These are phyloP conservation scores for Solanum appendiculatum DNA, from an alignment of 257 asterid genomes.

Conservation along the genomic window DNA sequence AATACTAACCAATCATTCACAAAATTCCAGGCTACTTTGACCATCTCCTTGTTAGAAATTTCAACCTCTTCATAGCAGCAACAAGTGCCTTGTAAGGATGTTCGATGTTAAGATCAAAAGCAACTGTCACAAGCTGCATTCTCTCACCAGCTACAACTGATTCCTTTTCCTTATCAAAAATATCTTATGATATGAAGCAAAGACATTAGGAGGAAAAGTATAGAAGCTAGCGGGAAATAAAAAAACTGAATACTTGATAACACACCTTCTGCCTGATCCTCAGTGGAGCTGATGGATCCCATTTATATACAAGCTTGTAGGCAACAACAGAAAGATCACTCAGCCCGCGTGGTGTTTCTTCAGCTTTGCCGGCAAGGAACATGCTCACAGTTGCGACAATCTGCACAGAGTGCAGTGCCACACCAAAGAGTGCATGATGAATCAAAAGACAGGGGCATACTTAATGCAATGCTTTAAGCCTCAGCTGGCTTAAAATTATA, in stretches of 20 bases:
- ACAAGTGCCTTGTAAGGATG: conserved; percentile 57
- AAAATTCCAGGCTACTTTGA: conserved; percentile 55
- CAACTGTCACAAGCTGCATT: conserved; percentile 40
- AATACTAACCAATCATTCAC: conserved; percentile 51
- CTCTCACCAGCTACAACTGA: conserved; percentile 35
- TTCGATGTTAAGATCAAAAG: conserved; percentile 52
- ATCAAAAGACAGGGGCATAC: background rate
- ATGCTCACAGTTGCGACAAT: conserved; percentile 37
- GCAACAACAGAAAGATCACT: conserved; percentile 33
- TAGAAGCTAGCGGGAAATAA: background rate
- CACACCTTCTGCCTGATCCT: conserved; percentile 44
- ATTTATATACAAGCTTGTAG: conserved; percentile 31
- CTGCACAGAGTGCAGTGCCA: conserved; percentile 26
- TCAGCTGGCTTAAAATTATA: background rate
- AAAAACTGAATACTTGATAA: background rate
- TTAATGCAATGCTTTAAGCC: background rate
- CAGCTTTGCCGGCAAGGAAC: conserved; percentile 57
- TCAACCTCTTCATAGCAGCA: conserved; percentile 37
- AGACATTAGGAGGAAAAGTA: background rate
- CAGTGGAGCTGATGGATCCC: conserved; percentile 52
- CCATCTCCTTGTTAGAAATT: conserved; percentile 31
- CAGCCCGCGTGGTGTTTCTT: conserved; percentile 56
- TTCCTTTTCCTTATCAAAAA: conserved; percentile 41
- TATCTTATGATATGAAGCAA: conserved; percentile 25
- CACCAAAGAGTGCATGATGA: conserved; percentile 5